Base-by-base conservation (phyloP, 371 early-diverging fungal species). In the Coemansia sp. region DNA sequence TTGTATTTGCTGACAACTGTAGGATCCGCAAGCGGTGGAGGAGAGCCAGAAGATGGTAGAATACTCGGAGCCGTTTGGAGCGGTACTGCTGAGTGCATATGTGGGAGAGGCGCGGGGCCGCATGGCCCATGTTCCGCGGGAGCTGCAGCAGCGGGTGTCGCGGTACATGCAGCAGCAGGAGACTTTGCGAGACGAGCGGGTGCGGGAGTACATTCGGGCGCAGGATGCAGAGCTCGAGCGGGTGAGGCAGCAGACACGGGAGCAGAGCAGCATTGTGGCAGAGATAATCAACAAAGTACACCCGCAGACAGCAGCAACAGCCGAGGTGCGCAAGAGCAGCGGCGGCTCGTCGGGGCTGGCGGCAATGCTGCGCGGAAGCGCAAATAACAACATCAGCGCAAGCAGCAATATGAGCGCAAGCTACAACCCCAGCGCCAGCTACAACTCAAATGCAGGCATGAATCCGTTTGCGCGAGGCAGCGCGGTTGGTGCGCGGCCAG, bases 21-120 rank as follows among this genome's bases (percentile, higher is more conserved):
- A 44, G 69, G 65, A 44, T 50, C 65, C 68, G 12, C 30, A 53
- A 3, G 50, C 44, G n/a, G 69, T 72, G 28, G 26, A 11, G 26
- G 53, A 52, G 40, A 68, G 59, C 53, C 47, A 68, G 52, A 51
- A 50, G 42, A 11, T 9, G 51, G 37, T 53, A 8, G 69, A 72
- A 47, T 77, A 77, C 59, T 72, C 78, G 64, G 50, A 61, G 62
- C 59, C 75, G 23, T 77, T 77, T 51, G 78, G 75, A 6, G 60
- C 72, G 11, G 33, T 77, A 44, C 63, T 77, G 59, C 51, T 47
- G 9, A 56, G 62, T 7, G 44, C 26, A 16, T 52, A 55, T 25
- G 40, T 40, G 5, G 64, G 54, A 42, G 33, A 18, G 5, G 18
- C 39, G 20, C 44, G 55, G 51, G 23, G 56, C 40, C 33, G 52